Evolutionary conservation across 169 alveolate genomes (phyloP), one percentile per base, ranked within the genome.

Genomic region (Pseudocohnilembus persalinus): DNA sequence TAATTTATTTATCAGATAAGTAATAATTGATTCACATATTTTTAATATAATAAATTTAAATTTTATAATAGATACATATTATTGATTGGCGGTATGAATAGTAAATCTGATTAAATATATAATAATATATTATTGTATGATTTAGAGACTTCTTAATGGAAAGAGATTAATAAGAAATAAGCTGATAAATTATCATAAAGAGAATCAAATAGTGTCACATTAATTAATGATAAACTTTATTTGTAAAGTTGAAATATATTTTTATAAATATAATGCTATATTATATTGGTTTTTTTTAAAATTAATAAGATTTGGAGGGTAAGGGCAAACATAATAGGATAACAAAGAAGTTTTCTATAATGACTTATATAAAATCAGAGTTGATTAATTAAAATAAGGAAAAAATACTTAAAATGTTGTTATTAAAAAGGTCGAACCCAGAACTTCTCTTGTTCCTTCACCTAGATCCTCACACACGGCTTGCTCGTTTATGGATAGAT

Each of bases 391-490:
- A 6, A 31, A 49, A 28, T 35, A 83, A 82, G 76, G 77, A 76
- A 76, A 88, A 25, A n/a, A n/a, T n/a, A 65, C 86, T 49, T 78
- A 85, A 72, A 80, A 77, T 73, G 84, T 90, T n/a, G 73, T 79
- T 24, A 49, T 72, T 31, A 89, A 83, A 72, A 90, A 90, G 73
- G 77, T 90, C 26, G 87, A 84, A 73, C 85, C 88, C 35, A 82
- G 77, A 29, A 85, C 87, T 74, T 76, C 84, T 63, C 72, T 80
- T 35, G 64, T 77, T 4, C 94, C 94, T 1, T 82, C 84, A 63
- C 90, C 86, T 64, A 84, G 94, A 87, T 89, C 94, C 15, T 83
- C 90, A 81, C 94, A 90, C 77, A 83, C 92, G 63, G 87, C 88
- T 73, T 87, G 81, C 1, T 82, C 77, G 24, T 90, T 87, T 77